Conservation (phyloP, 129 eudicot species). For the Chrysanthemum seticuspe region DNA sequence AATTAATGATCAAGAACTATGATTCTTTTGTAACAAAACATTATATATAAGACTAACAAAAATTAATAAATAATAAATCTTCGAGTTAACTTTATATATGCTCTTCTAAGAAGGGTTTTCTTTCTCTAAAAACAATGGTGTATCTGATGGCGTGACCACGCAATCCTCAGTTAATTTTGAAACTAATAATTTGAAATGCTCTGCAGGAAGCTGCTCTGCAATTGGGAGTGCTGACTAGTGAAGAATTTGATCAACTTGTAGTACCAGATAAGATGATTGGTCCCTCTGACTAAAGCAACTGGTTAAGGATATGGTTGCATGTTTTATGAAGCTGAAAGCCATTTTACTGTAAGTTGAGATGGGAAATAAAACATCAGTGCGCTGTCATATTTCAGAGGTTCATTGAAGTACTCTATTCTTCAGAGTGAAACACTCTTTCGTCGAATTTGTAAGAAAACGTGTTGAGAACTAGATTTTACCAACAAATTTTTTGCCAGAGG, state of each 20-base stretch:
- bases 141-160: background rate
- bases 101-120: background rate
- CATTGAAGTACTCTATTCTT: constrained; percentile 19
- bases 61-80: background rate
- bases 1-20: too few species aligned
- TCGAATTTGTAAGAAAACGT: constrained; percentile 6
- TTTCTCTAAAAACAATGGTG: too few species aligned
- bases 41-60: too few species aligned
- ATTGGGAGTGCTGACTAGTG: constrained; percentile 68
- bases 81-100: background rate
- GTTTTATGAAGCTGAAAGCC: constrained; percentile 23
- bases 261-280: constrained; percentile 97
- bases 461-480: constrained; percentile 21
- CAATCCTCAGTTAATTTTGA: background rate
- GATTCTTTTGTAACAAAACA: too few species aligned
- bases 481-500: background rate
- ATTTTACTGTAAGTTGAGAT: constrained; percentile 12
- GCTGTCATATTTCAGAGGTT: constrained; percentile 5
- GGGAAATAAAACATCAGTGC: constrained; percentile 23
- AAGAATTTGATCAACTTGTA: constrained; percentile 83
- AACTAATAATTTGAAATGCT: constrained; percentile 10
- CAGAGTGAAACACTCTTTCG: background rate
- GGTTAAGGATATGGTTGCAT: background rate
- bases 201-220: constrained; percentile 88
- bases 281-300: constrained; percentile 45